Evolutionary conservation across 371 early-diverging fungal genomes (phyloP), one percentile per base, ranked within the genome.

Genomic region (Mortierella sp.): DNA sequence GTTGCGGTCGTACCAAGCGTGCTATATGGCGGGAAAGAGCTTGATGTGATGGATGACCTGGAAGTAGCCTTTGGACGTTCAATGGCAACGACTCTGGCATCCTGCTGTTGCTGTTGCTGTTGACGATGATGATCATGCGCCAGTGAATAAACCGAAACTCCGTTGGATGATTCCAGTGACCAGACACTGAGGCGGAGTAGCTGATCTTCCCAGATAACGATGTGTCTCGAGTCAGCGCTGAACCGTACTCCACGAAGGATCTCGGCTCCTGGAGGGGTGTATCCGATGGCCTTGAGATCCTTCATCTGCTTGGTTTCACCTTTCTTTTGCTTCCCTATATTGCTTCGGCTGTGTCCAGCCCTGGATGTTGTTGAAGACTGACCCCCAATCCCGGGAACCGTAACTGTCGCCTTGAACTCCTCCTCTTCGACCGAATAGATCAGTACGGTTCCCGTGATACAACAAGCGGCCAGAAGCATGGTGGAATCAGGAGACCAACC

Each of bases 401-500:
- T 67, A 44, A 74, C 67, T n/a, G 51, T 54, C 2, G 70, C 77
- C 48, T 69, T 69, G 52, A 76, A 76, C 24, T 66, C 66, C 25
- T 61, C 70, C 2, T 67, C 60, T 8, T 76, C 77, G 27, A 69
- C 62, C 12, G 77, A 76, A 21, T 44, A 76, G 3, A 76, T 70
- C 8, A 57, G 62, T 5, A 76, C 47, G 14, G 65, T 69, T 3
- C 77, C 77, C 14, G 70, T 69, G 25, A 49, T 37, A 14, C 65
- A 56, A 53, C 66, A 76, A 0, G 77, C 70, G 2, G 77, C 70
- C 22, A 76, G 56, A 34, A 76, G 57, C 70, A 76, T 54, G 31
- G 55, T 47, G 25, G 77, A 68, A 37, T 76, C 70, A 6, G 77
- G 77, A 0, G 77, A 69, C 77, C 77, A 76, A 3, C 70, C 77